A percentile compares a stretch with the other conserved stretches of the same genome.
phyloP scores from a whole-genome alignment of 108 stramenopile species.

The Aurantiochytrium sp. region DNA sequence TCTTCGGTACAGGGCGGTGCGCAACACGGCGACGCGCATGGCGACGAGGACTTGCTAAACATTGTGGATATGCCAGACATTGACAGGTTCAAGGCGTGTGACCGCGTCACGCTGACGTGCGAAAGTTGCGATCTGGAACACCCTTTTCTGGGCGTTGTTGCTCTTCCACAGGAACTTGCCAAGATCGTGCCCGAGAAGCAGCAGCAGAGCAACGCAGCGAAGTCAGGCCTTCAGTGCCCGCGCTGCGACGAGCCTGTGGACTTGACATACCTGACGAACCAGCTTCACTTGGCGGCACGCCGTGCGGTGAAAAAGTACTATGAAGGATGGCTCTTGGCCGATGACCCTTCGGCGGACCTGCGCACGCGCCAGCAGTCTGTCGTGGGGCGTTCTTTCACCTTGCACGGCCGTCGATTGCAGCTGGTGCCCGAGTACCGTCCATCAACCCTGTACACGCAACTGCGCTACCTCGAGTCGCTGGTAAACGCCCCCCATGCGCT shows the following conservation, averaged over 20 bases:
- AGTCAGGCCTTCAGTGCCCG: slow-evolving; percentile 12
- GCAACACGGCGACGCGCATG: neutral
- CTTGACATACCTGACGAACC: slow-evolving; percentile 36
- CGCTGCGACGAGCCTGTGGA: slow-evolving; percentile 35
- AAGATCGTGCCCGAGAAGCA: neutral
- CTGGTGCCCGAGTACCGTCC: slow-evolving; percentile 36
- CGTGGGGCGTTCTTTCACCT: slow-evolving; percentile 32
- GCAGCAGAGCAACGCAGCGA: neutral
- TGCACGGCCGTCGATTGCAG: slow-evolving; percentile 37
- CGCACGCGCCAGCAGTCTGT: slow-evolving; percentile 52
- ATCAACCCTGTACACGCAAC: slow-evolving; percentile 43
- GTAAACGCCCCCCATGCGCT: slow-evolving; percentile 40
- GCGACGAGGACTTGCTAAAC: slow-evolving; percentile 2
- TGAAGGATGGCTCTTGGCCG: slow-evolving; percentile 42
- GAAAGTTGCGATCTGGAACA: neutral
- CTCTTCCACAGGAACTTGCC: neutral
- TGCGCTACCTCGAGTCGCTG: slow-evolving; percentile 49
- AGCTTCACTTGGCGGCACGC: slow-evolving; percentile 39
- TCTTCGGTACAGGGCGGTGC: slow-evolving; percentile 21
- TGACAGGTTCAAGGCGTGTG: neutral
- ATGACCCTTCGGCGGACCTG: slow-evolving; percentile 27
- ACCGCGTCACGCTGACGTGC: neutral
- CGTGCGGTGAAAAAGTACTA: slow-evolving; percentile 37
- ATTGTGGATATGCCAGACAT: slow-evolving; percentile 1
- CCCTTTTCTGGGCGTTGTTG: slow-evolving; percentile 26